phyloP scores from a whole-genome alignment of 805 yeast species.

The Candida ipomoeae region DNA sequence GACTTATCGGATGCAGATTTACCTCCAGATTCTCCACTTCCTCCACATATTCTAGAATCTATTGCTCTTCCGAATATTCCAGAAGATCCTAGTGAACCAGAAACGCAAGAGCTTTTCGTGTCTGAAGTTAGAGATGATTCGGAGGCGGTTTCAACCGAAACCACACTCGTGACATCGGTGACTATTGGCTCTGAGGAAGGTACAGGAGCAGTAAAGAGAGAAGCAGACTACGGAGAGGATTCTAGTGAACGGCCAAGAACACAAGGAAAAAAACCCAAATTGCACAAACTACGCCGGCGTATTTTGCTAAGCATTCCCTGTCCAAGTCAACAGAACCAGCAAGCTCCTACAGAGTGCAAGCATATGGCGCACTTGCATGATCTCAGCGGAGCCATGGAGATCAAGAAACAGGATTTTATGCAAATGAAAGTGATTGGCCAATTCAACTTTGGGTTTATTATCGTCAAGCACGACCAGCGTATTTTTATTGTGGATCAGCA shows the following conservation, averaged over 20 bases:
- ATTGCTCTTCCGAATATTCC: no score
- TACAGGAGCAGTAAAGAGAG: neutral
- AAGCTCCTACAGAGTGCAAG: neutral
- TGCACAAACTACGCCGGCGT: neutral
- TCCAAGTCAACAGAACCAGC: neutral
- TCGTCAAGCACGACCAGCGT: constrained; percentile 51
- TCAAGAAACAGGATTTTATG: constrained; percentile 68
- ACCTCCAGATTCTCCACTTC: neutral
- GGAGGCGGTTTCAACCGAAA: neutral
- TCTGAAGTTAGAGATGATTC: neutral
- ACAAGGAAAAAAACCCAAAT: neutral
- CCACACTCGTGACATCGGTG: neutral
- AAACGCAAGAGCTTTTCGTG: neutral
- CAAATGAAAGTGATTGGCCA: constrained; percentile 85
- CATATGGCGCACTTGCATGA: constrained; percentile 14
- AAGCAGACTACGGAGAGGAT: neutral
- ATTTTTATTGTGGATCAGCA: constrained; percentile 93
- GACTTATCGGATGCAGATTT: neutral
- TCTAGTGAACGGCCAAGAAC: neutral
- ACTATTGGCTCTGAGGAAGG: neutral
- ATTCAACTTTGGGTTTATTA: constrained; percentile 94
- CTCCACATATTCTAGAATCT: no score
- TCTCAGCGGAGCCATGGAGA: constrained; percentile 20
- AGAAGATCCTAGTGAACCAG: neutral
- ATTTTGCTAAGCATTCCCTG: neutral